phyloP scores from a whole-genome alignment of 1,284 basidiomycete genomes.

The Coniferiporia sulphurascens region DNA sequence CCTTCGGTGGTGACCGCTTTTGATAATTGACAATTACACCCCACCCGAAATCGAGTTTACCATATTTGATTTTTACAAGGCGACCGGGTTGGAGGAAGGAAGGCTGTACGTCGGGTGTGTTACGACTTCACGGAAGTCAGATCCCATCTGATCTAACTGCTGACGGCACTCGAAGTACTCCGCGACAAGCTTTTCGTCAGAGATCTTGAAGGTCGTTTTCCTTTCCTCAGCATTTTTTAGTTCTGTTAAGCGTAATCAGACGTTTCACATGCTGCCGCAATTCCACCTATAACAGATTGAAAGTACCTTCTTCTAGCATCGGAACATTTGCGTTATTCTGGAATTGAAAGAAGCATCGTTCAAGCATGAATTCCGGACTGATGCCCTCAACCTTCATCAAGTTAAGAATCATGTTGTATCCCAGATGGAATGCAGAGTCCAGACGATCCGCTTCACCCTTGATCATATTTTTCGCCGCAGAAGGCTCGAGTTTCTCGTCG shows the following conservation, averaged over 20 bases:
- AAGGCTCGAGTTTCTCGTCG: slow-evolving; percentile 95
- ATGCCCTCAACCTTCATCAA: slow-evolving; percentile 98
- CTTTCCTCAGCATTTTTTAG: slow-evolving; percentile 71
- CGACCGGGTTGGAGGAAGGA: slow-evolving; percentile 91
- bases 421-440: slow-evolving; percentile 97
- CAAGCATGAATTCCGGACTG: slow-evolving; percentile 98
- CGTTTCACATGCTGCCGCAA: neutral
- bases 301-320: slow-evolving; percentile 74
- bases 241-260: slow-evolving; percentile 43
- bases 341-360: slow-evolving; percentile 97
- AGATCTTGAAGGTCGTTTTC: slow-evolving; percentile 65
- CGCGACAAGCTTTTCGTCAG: slow-evolving; percentile 78
- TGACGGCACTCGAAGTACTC: slow-evolving; percentile 92
- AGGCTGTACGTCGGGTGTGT: slow-evolving; percentile 93
- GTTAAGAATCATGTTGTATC: slow-evolving; percentile 99
- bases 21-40: slow-evolving; percentile 90
- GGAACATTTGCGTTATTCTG: slow-evolving; percentile 92
- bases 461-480: slow-evolving; percentile 93
- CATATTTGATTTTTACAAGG: slow-evolving; percentile 84
- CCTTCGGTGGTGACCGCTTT: slow-evolving; percentile 76
- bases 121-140: slow-evolving; percentile 88
- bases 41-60: slow-evolving; percentile 94
- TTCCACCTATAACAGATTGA: neutral
- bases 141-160: slow-evolving; percentile 84
- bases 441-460: slow-evolving; percentile 97